phyloP scores from a whole-genome alignment of 495 filamentous ascomycete species.

The Xylaria telfairii region DNA sequence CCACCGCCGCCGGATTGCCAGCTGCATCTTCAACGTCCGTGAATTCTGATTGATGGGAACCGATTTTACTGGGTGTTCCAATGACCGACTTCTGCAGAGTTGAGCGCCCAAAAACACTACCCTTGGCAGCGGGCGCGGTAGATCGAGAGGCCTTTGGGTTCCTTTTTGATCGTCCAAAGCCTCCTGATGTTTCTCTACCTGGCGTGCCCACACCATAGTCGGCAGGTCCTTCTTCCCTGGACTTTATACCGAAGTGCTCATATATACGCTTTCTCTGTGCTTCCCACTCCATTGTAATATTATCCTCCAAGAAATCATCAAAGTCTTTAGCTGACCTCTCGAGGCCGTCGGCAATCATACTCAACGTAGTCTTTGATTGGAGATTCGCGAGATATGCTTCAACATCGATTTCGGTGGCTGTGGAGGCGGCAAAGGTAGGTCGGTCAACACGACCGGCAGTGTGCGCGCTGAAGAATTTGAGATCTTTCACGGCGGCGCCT shows the following conservation, averaged over 20 bases:
- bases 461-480: conserved; percentile 62
- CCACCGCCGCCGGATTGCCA: conserved; percentile 46
- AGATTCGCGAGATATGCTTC: conserved; percentile 82
- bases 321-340: conserved; percentile 88
- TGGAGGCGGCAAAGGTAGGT: conserved; percentile 31
- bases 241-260: conserved; percentile 90
- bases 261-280: conserved; percentile 90
- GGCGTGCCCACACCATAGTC: conserved; percentile 58
- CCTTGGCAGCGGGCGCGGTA: conserved; percentile 46
- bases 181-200: conserved; percentile 58
- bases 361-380: conserved; percentile 87
- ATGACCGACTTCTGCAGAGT: conserved; percentile 80
- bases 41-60: conserved; percentile 63
- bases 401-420: conserved; percentile 70
- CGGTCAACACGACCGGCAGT: conserved; percentile 41
- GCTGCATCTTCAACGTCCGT: conserved; percentile 68
- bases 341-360: conserved; percentile 87
- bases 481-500: conserved; percentile 76
- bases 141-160: conserved; percentile 46
- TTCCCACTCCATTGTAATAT: conserved; percentile 94
- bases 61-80: conserved; percentile 70
- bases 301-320: conserved; percentile 89
- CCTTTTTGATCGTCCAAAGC: conserved; percentile 62
- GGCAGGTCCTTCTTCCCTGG: conserved; percentile 57
- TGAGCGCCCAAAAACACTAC: conserved; percentile 76